Percentiles rank a stretch among this genome's conserved stretches.
phyloP scores from a whole-genome alignment of 2,329 filamentous ascomycete genomes.

The Clonostachys chloroleuca region DNA sequence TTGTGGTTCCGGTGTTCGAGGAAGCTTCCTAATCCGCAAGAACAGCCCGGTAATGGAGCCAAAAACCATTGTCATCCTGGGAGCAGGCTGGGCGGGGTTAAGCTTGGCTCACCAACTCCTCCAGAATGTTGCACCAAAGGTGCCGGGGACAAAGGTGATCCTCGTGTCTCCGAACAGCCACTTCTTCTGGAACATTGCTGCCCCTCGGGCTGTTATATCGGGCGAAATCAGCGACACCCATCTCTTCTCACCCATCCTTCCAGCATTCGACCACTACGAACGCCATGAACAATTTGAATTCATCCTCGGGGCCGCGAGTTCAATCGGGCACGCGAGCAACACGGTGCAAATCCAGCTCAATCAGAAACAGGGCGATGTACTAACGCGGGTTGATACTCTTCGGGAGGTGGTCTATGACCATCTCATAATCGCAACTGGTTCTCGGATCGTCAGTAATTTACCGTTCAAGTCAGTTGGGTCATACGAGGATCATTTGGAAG shows the following conservation, averaged over 20 bases:
- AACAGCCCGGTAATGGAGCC: no score
- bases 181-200: slow-evolving; percentile 53
- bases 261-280: slow-evolving; percentile 40
- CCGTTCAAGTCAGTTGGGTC: slow-evolving; percentile 12
- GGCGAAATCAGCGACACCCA: slow-evolving; percentile 38
- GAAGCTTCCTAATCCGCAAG: no score
- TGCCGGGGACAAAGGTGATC: slow-evolving; percentile 38
- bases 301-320: slow-evolving; percentile 37
- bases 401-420: slow-evolving; percentile 43
- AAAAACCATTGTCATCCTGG: slow-evolving; percentile 45
- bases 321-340: slow-evolving; percentile 22
- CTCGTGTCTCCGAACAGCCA: slow-evolving; percentile 47
- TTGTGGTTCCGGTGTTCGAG: no score
- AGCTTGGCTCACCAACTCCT: slow-evolving; percentile 45
- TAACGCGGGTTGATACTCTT: slow-evolving; percentile 1
- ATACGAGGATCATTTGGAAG: slow-evolving; percentile 31
- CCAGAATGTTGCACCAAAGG: slow-evolving; percentile 32
- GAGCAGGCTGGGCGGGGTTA: slow-evolving; percentile 45
- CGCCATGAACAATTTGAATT: slow-evolving; percentile 36
- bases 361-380: slow-evolving; percentile 12
- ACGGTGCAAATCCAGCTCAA: slow-evolving; percentile 27
- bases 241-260: slow-evolving; percentile 38
- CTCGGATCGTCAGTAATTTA: slow-evolving; percentile 38
- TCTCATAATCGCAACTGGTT: slow-evolving; percentile 53
- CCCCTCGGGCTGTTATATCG: slow-evolving; percentile 47